Percentiles rank a stretch among this genome's conserved stretches.
Evolutionary conservation across 805 yeast species (phyloP).

Genomic region (Sungouiella thailandica): DNA sequence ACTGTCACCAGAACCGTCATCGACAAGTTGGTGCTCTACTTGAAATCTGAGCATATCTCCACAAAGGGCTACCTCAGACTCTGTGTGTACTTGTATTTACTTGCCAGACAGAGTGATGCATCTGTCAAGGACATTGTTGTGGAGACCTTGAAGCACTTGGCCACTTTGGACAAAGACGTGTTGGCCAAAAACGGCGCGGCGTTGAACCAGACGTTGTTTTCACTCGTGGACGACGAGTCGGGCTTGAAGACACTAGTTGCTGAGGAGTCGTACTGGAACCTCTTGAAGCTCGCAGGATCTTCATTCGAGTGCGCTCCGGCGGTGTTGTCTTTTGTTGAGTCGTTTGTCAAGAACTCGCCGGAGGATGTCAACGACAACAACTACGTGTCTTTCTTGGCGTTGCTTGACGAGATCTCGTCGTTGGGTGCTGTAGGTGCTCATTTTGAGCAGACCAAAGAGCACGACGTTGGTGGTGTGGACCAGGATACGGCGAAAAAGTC

Average conservation of each 20-base stretch:
- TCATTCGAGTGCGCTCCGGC: slow-evolving; percentile 36
- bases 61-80: slow-evolving; percentile 39
- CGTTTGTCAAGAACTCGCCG: slow-evolving; percentile 29
- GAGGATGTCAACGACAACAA: slow-evolving; percentile 42
- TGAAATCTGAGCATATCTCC: slow-evolving; percentile 16
- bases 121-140: slow-evolving; percentile 8
- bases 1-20: slow-evolving; percentile 16
- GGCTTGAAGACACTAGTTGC: slow-evolving; percentile 30
- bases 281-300: slow-evolving; percentile 45
- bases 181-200: slow-evolving; percentile 41
- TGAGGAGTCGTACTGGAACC: slow-evolving; percentile 48
- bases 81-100: slow-evolving; percentile 46
- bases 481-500: slow-evolving; percentile 40
- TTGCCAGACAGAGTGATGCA: slow-evolving; percentile 33
- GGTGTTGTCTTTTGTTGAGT: slow-evolving; percentile 46
- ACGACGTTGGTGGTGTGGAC: slow-evolving; percentile 41
- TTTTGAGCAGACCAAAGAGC: slow-evolving; percentile 56
- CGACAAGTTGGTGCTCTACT: slow-evolving; percentile 9
- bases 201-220: slow-evolving; percentile 44
- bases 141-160: slow-evolving; percentile 17
- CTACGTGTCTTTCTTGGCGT: slow-evolving; percentile 62
- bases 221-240: slow-evolving; percentile 40
- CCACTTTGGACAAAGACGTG: slow-evolving; percentile 37
- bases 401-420: slow-evolving; percentile 75
- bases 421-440: slow-evolving; percentile 77